A percentile compares a stretch with the other conserved stretches of the same genome.
Conservation (phyloP, 2,329 filamentous ascomycete genomes). For the Botrytis cinerea region DNA sequence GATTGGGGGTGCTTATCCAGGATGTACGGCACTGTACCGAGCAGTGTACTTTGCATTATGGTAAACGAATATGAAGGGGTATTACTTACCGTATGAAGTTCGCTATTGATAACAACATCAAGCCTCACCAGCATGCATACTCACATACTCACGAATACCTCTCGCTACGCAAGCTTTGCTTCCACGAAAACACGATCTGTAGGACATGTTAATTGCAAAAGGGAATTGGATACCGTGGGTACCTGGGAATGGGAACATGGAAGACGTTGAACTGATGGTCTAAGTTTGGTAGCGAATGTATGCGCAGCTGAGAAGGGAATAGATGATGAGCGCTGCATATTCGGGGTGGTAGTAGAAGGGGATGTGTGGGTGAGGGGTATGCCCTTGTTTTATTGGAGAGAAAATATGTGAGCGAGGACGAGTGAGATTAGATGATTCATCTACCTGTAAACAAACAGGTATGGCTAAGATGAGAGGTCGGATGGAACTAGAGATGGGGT, state of each 20-base stretch:
- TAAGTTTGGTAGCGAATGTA: slow-evolving; percentile 13
- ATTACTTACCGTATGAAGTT: background rate
- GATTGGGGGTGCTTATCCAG: background rate
- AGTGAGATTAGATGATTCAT: background rate
- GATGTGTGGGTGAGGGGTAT: background rate
- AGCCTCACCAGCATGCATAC: background rate
- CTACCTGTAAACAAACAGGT: background rate
- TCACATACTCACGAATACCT: background rate
- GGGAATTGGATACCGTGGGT: background rate
- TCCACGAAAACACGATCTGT: background rate
- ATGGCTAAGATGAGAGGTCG: background rate
- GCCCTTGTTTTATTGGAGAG: background rate
- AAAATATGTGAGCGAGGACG: background rate
- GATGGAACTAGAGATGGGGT: background rate
- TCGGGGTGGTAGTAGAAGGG: background rate
- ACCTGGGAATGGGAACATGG: slow-evolving; percentile 2
- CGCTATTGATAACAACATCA: background rate
- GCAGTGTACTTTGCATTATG: background rate
- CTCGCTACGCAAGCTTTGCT: background rate
- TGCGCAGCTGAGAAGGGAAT: slow-evolving; percentile 7
- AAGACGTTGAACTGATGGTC: background rate
- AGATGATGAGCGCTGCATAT: background rate
- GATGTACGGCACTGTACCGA: background rate
- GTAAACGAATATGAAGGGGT: slow-evolving; percentile 5
- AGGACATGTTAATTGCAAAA: background rate